phyloP scores from a whole-genome alignment of 2,329 filamentous ascomycete genomes.

The Plectosphaerella cucumerina region DNA sequence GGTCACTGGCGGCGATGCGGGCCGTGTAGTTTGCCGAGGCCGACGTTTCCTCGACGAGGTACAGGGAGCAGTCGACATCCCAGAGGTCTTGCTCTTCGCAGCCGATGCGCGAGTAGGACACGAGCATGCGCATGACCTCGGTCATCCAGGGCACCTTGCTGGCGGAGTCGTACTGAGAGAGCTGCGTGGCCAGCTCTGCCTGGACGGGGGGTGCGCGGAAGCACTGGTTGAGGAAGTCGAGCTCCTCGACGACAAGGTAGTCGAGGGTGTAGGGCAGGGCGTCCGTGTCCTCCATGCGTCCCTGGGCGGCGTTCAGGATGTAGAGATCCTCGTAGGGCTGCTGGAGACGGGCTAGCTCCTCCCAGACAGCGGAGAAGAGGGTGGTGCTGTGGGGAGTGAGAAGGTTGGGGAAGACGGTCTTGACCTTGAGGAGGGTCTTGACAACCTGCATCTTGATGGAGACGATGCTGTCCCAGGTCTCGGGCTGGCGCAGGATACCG shows the following conservation, averaged over 20 bases:
- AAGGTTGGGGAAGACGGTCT: slow-evolving; percentile 75
- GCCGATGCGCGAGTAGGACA: slow-evolving; percentile 84
- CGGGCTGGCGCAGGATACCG: slow-evolving; percentile 41
- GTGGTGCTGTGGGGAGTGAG: slow-evolving; percentile 77
- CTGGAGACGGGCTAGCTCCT: slow-evolving; percentile 74
- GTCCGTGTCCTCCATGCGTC: slow-evolving; percentile 84
- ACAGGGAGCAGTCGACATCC: slow-evolving; percentile 95
- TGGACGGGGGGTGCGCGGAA: slow-evolving; percentile 84
- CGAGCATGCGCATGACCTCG: slow-evolving; percentile 80
- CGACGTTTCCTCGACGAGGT: slow-evolving; percentile 90
- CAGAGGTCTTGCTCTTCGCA: slow-evolving; percentile 91
- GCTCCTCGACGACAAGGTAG: slow-evolving; percentile 86
- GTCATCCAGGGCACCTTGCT: slow-evolving; percentile 74
- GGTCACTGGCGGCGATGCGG: slow-evolving; percentile 84
- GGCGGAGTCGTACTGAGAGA: slow-evolving; percentile 56
- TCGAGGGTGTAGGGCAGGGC: slow-evolving; percentile 92
- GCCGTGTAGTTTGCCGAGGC: slow-evolving; percentile 96
- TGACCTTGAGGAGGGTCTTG: slow-evolving; percentile 87
- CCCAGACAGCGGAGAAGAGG: slow-evolving; percentile 86
- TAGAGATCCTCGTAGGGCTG: slow-evolving; percentile 76
- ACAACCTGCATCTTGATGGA: slow-evolving; percentile 89
- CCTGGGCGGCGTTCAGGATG: slow-evolving; percentile 79
- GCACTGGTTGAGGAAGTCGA: slow-evolving; percentile 91
- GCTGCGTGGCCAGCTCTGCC: slow-evolving; percentile 78
- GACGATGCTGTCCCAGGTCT: slow-evolving; percentile 75